Evolutionary conservation across 2,329 filamentous ascomycete species (phyloP).

Genomic region (Monosporascus sp.): DNA sequence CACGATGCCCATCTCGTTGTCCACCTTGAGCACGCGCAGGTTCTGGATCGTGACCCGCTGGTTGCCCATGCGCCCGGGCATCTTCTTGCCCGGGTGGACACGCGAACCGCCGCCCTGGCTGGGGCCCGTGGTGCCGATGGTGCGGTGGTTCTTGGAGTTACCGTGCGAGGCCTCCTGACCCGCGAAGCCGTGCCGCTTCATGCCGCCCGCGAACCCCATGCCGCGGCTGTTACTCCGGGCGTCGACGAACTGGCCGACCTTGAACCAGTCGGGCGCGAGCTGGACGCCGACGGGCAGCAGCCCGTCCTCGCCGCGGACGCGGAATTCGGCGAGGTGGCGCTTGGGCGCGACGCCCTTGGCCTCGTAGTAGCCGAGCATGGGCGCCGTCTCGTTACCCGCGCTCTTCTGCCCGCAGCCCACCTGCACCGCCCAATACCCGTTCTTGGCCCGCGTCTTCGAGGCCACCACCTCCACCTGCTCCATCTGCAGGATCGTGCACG

Average conservation of each 20-base stretch:
- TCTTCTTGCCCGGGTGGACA: constrained; percentile 93
- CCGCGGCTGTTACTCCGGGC: constrained; percentile 73
- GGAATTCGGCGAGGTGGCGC: constrained; percentile 78
- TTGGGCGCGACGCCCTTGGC: constrained; percentile 78
- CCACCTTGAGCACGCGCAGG: constrained; percentile 80
- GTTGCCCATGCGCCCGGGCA: constrained; percentile 94
- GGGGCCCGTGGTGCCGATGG: constrained; percentile 83
- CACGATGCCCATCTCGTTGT: constrained; percentile 80
- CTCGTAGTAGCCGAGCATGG: constrained; percentile 84
- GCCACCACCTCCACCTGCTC: constrained; percentile 87
- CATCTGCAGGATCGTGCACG: constrained; percentile 90
- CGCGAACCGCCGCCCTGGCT: constrained; percentile 89
- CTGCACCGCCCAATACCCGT: constrained; percentile 95
- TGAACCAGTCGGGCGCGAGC: constrained; percentile 86
- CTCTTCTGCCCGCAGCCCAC: constrained; percentile 73
- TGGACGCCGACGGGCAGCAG: constrained; percentile 69
- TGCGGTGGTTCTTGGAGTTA: constrained; percentile 89
- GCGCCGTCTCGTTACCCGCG: constrained; percentile 70
- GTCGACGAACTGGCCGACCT: constrained; percentile 86
- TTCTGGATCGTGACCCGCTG: constrained; percentile 88
- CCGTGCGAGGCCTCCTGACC: constrained; percentile 92
- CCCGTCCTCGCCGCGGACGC: constrained; percentile 68
- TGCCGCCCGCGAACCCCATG: constrained; percentile 92
- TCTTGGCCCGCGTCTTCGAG: constrained; percentile 71
- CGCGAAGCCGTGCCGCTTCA: constrained; percentile 90